Evolutionary conservation across 2,329 filamentous ascomycete species (phyloP).

Genomic region (Fulvia fulva): DNA sequence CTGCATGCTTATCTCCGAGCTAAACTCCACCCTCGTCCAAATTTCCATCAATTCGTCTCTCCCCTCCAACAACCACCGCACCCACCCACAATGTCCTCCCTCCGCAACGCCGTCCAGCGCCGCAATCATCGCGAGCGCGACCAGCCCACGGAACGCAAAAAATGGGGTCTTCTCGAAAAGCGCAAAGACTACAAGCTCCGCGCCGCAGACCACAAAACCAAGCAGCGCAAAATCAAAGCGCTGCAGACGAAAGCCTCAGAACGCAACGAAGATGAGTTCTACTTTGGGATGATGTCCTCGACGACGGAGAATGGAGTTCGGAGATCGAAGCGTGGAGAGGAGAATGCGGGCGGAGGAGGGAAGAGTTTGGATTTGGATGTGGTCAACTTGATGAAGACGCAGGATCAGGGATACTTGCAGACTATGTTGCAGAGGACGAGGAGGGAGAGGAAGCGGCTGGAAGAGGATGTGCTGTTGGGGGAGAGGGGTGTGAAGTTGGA

Average conservation of each 20-base stretch:
- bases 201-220: slow-evolving; percentile 60
- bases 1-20: neutral
- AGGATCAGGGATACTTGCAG: slow-evolving; percentile 60
- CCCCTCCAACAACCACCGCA: neutral
- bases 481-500: slow-evolving; percentile 41
- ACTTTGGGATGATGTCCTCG: slow-evolving; percentile 60
- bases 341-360: slow-evolving; percentile 28
- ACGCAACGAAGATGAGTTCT: slow-evolving; percentile 64
- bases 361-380: slow-evolving; percentile 51
- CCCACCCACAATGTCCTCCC: slow-evolving; percentile 48
- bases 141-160: slow-evolving; percentile 76
- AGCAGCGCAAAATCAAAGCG: slow-evolving; percentile 57
- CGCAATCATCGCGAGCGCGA: slow-evolving; percentile 87
- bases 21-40: neutral
- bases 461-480: slow-evolving; percentile 32
- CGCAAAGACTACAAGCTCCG: slow-evolving; percentile 75
- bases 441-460: slow-evolving; percentile 50
- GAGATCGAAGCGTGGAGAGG: slow-evolving; percentile 44
- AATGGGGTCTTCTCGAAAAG: slow-evolving; percentile 91
- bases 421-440: slow-evolving; percentile 55
- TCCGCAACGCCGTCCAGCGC: slow-evolving; percentile 65
- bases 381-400: slow-evolving; percentile 62
- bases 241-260: slow-evolving; percentile 58
- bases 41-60: neutral
- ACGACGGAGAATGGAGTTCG: slow-evolving; percentile 46